phyloP scores from a whole-genome alignment of 2,329 filamentous ascomycete species.

The Ophiocordyceps robertsii region DNA sequence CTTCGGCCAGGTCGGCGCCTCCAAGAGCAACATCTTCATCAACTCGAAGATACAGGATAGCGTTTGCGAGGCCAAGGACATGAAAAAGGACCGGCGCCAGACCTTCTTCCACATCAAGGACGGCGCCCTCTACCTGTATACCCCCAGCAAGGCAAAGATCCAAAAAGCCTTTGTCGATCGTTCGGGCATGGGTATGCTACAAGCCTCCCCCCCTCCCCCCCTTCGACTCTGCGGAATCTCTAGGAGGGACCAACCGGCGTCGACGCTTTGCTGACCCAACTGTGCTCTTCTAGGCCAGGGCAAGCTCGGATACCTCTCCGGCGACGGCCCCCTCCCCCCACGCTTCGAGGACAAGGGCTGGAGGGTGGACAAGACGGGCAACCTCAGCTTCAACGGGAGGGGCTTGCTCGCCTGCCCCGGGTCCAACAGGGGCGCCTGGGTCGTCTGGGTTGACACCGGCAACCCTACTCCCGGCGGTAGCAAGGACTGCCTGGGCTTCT shows the following conservation, averaged over 20 bases:
- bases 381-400: constrained; percentile 31
- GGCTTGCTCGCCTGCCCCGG: constrained; percentile 40
- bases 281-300: constrained; percentile 29
- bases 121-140: constrained; percentile 33
- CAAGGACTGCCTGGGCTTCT: constrained; percentile 22
- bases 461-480: constrained; percentile 20
- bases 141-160: constrained; percentile 19
- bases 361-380: constrained; percentile 23
- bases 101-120: constrained; percentile 38
- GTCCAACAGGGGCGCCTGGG: constrained; percentile 27
- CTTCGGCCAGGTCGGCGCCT: constrained; percentile 29
- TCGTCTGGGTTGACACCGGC: constrained; percentile 21
- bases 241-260: neutral
- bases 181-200: constrained; percentile 40
- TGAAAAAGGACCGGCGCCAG: constrained; percentile 25
- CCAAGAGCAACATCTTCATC: constrained; percentile 27
- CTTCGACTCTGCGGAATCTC: neutral
- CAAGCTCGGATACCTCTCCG: constrained; percentile 36
- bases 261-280: neutral
- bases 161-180: constrained; percentile 42
- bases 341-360: constrained; percentile 35
- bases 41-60: constrained; percentile 30
- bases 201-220: no score
- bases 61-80: constrained; percentile 27
- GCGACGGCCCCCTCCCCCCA: constrained; percentile 20